Percentiles rank a stretch among this genome's conserved stretches.
These are phyloP conservation scores for Pichia scutulata DNA, from an alignment of 805 yeast species.

Conservation along the genomic window DNA sequence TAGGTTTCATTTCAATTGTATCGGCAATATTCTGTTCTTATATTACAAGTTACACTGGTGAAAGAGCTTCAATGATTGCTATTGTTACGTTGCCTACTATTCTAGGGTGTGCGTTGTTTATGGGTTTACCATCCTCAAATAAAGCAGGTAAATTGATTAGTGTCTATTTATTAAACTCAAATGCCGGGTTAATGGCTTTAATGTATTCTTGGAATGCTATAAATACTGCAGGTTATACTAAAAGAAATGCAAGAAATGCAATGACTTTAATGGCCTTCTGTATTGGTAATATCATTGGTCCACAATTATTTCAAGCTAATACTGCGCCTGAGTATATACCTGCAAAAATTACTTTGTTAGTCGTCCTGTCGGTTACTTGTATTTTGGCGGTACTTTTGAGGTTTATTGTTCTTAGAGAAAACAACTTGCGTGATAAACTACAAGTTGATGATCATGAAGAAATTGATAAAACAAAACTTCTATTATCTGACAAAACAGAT, in stretches of 20 bases:
- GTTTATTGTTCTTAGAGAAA: not conserved
- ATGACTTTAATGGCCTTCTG: slow-evolving; percentile 38
- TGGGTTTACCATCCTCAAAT: slow-evolving; percentile 19
- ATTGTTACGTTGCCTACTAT: slow-evolving; percentile 11
- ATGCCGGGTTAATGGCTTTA: slow-evolving; percentile 17
- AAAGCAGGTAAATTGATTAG: slow-evolving; percentile 25
- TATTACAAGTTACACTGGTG: slow-evolving; percentile 38
- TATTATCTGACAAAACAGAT: not conserved
- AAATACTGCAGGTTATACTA: slow-evolving; percentile 43
- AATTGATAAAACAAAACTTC: not conserved
- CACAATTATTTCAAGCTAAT: slow-evolving; percentile 43
- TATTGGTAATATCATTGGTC: slow-evolving; percentile 42
- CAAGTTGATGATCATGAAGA: not conserved
- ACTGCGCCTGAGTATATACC: slow-evolving; percentile 39
- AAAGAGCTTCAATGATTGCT: slow-evolving; percentile 12
- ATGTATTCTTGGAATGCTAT: slow-evolving; percentile 26
- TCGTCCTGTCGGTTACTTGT: slow-evolving; percentile 31
- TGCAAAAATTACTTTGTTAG: slow-evolving; percentile 46
- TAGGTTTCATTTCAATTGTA: slow-evolving; percentile 27
- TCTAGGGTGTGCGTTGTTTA: slow-evolving; percentile 21
- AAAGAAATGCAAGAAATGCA: slow-evolving; percentile 39
- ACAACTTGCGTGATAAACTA: not conserved
- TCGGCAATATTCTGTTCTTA: slow-evolving; percentile 14
- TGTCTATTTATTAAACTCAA: slow-evolving; percentile 24
- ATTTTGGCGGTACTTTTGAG: not conserved